Evolutionary conservation across 192 early-diverging fungal genomes (phyloP).

Genomic region (Allomyces macrogynus): DNA sequence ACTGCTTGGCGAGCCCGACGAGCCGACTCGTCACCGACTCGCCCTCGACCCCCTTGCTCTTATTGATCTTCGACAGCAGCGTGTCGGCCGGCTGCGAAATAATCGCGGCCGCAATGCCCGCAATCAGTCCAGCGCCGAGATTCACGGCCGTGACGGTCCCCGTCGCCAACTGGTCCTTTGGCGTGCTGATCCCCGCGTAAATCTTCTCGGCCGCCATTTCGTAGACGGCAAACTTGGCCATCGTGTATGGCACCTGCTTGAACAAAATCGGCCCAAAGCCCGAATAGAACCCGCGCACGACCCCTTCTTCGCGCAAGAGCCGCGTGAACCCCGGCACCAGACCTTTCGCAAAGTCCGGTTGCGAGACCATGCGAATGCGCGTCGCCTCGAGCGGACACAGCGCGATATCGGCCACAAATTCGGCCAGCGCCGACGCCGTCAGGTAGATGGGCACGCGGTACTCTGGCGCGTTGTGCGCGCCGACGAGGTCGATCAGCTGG

Average conservation of each 20-base stretch:
- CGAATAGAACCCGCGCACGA: slow-evolving; percentile 44
- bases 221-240: slow-evolving; percentile 69
- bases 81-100: slow-evolving; percentile 83
- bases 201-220: slow-evolving; percentile 52
- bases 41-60: slow-evolving; percentile 30
- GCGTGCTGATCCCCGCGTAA: slow-evolving; percentile 39
- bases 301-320: slow-evolving; percentile 33
- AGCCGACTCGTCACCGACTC: slow-evolving; percentile 27
- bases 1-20: slow-evolving; percentile 30
- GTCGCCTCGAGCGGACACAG: slow-evolving; percentile 72
- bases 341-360: slow-evolving; percentile 48
- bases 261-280: slow-evolving; percentile 56
- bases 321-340: slow-evolving; percentile 41
- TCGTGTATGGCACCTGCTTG: slow-evolving; percentile 69
- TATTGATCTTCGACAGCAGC: slow-evolving; percentile 48
- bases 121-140: slow-evolving; percentile 51
- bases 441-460: slow-evolving; percentile 54
- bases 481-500: slow-evolving; percentile 33
- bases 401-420: slow-evolving; percentile 60
- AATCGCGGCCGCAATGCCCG: slow-evolving; percentile 72
- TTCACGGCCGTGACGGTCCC: slow-evolving; percentile 50
- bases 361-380: slow-evolving; percentile 65
- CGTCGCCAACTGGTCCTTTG: slow-evolving; percentile 47
- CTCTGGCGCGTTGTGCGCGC: slow-evolving; percentile 48
- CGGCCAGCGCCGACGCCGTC: slow-evolving; percentile 53